Evolutionary conservation across 73 alveolate genomes (phyloP).

Genomic region (Symbiodinium natans): DNA sequence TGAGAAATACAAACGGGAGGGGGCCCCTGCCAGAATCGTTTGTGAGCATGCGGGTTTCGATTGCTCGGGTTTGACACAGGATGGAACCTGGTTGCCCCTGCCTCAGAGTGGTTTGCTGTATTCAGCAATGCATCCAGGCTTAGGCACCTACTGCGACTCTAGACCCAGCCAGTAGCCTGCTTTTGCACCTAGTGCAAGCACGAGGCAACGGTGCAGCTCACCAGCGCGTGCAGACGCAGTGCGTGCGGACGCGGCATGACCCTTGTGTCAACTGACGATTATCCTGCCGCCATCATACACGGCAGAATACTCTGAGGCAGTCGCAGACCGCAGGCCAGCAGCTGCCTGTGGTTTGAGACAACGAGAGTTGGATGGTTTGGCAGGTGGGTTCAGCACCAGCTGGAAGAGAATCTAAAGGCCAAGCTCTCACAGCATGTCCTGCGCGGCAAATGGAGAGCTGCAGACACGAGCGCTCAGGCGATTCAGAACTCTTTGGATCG

Average conservation of each 20-base stretch:
- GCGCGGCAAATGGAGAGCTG: not conserved
- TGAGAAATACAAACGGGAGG: too few relatives aligned
- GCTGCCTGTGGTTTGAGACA: not conserved
- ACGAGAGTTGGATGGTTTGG: not conserved
- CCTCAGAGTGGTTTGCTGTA: too few relatives aligned
- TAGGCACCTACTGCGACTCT: too few relatives aligned
- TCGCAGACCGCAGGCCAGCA: not conserved
- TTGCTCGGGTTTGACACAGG: too few relatives aligned
- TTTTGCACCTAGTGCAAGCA: too few relatives aligned
- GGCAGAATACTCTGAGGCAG: not conserved
- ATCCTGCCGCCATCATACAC: too few relatives aligned
- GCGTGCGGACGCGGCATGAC: not conserved
- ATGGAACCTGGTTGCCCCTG: too few relatives aligned
- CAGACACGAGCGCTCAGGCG: conserved; percentile 4
- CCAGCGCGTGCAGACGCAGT: not conserved
- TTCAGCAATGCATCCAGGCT: too few relatives aligned
- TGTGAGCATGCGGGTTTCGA: too few relatives aligned
- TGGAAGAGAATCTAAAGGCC: conserved; percentile 69
- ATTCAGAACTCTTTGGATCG: conserved; percentile 57
- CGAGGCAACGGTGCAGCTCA: not conserved
- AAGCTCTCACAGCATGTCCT: not conserved
- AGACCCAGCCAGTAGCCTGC: too few relatives aligned
- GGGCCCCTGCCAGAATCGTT: too few relatives aligned
- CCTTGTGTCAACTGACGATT: too few relatives aligned
- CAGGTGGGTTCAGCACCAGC: conserved; percentile 79